Percentiles rank a stretch among this genome's conserved stretches.
These are phyloP conservation scores for Hevea brasiliensis DNA, from an alignment of 345 rosid genomes.

Conservation along the genomic window DNA sequence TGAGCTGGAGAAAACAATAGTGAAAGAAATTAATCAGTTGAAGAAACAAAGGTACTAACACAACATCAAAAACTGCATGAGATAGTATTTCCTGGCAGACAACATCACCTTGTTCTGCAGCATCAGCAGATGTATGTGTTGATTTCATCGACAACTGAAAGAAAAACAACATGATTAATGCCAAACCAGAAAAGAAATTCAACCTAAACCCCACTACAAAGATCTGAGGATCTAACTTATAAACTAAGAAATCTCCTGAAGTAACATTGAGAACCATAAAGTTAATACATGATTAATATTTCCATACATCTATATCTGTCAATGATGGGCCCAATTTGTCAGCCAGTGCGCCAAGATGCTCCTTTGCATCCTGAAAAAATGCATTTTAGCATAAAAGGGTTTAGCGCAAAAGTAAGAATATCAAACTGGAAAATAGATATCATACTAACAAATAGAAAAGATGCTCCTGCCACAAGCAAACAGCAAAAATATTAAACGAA, in stretches of 20 bases:
- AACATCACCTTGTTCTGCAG: conserved; percentile 94
- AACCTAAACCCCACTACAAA: not conserved
- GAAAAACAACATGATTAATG: conserved; percentile 35
- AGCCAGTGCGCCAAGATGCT: conserved; percentile 90
- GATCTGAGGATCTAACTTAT: not conserved
- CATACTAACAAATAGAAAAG: not conserved
- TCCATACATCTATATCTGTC: conserved; percentile 78
- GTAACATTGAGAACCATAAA: conserved; percentile 25
- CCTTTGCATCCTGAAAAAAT: conserved; percentile 84
- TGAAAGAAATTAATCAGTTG: conserved; percentile 20
- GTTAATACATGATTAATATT: conserved; percentile 17
- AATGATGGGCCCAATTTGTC: conserved; percentile 92
- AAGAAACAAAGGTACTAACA: conserved; percentile 44
- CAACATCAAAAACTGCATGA: conserved; percentile 51
- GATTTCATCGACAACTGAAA: conserved; percentile 81
- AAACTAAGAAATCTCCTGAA: not conserved
- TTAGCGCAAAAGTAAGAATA: not conserved
- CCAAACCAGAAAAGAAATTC: conserved; percentile 15
- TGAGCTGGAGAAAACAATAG: not conserved
- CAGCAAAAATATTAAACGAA: not conserved
- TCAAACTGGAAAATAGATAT: not conserved
- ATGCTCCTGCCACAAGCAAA: not conserved
- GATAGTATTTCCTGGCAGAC: conserved; percentile 50
- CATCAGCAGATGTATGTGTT: conserved; percentile 55
- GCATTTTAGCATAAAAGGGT: not conserved